Percentiles rank a stretch among this genome's conserved stretches.
Evolutionary conservation across 148 eudicot species (phyloP).

Genomic region (Cornus florida): DNA sequence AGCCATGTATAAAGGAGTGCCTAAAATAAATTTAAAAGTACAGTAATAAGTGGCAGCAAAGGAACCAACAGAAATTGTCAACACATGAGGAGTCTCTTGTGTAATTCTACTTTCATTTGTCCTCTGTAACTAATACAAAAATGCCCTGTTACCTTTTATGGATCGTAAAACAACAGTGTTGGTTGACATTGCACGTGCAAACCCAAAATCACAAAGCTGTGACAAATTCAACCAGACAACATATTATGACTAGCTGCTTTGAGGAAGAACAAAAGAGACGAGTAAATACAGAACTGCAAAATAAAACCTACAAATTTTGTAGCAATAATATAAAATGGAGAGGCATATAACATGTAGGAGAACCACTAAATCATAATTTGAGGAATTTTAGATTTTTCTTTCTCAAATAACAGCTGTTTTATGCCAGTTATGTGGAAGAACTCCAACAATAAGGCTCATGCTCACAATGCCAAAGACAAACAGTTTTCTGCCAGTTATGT

Average conservation of each 20-base stretch:
- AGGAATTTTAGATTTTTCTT: neutral
- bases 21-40: conserved; percentile 34
- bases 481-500: neutral
- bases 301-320: neutral
- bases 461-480: neutral
- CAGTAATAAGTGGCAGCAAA: neutral
- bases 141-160: conserved; percentile 72
- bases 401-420: neutral
- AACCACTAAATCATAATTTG: neutral
- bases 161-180: conserved; percentile 96
- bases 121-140: conserved; percentile 2
- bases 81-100: neutral
- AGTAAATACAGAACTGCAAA: neutral
- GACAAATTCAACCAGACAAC: conserved; percentile 8
- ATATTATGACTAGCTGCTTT: neutral
- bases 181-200: conserved; percentile 98
- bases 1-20: conserved; percentile 99
- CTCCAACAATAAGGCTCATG: neutral
- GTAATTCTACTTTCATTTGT: neutral
- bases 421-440: neutral
- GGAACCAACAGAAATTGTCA: neutral
- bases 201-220: conserved; percentile 99
- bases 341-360: neutral
- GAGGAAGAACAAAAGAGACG: neutral
- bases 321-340: neutral